Percentiles rank a stretch among this genome's conserved stretches.
phyloP scores from a whole-genome alignment of 1,139 yeast species.

The Sugiyamaella paludigena region DNA sequence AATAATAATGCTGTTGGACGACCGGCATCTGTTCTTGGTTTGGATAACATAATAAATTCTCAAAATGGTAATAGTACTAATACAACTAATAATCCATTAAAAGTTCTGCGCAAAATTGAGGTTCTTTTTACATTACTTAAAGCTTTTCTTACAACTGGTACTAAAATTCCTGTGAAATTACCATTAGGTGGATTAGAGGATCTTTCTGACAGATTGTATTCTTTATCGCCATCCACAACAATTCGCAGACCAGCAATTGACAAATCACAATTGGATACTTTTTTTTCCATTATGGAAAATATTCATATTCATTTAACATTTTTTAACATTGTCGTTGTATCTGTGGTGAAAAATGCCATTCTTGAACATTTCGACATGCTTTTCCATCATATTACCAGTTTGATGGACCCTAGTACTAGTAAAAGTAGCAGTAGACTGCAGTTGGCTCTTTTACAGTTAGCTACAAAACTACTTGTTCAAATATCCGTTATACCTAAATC shows the following conservation, averaged over 20 bases:
- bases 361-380: slow-evolving; percentile 30
- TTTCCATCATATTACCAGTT: slow-evolving; percentile 26
- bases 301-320: slow-evolving; percentile 24
- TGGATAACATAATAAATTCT: too few species aligned
- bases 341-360: slow-evolving; percentile 24
- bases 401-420: slow-evolving; percentile 4
- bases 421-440: slow-evolving; percentile 1
- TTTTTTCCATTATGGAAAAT: slow-evolving; percentile 24
- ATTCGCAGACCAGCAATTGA: slow-evolving; percentile 20
- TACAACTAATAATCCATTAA: not conserved
- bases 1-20: slow-evolving; percentile 5
- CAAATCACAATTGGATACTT: slow-evolving; percentile 19
- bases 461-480: slow-evolving; percentile 18
- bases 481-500: slow-evolving; percentile 22
- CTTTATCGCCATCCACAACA: slow-evolving; percentile 18
- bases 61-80: not conserved
- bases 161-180: slow-evolving; percentile 30
- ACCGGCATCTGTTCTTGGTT: not conserved
- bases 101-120: slow-evolving; percentile 18
- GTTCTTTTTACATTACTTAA: slow-evolving; percentile 27
- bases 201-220: slow-evolving; percentile 29
- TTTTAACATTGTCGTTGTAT: slow-evolving; percentile 19
- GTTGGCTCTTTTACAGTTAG: slow-evolving; percentile 19
- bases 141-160: slow-evolving; percentile 28
- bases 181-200: slow-evolving; percentile 32